Base-by-base conservation (phyloP, 768 basidiomycete species). In the Leccinum longicurvipes region DNA sequence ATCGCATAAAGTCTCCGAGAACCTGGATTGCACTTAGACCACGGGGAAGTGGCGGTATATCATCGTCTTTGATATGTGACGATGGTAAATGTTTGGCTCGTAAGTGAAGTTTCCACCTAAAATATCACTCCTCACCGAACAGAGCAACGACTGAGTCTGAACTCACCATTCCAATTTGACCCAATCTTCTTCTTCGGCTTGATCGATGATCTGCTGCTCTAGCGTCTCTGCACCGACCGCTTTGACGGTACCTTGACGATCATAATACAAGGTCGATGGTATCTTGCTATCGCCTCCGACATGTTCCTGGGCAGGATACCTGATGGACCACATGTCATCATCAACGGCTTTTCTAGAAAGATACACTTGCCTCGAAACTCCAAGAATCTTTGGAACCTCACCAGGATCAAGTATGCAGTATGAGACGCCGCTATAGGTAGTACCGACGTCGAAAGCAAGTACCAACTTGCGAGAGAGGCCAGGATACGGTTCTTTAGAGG, bases 211-310 rank as follows among this genome's bases (percentile, higher is more conserved):
- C 11, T 69, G 67, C 28, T 73, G 70, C 15, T 72, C 65, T 12
- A 60, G 21, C 0, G 79, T 73, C 54, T 79, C 79, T 1, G 77
- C 78, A 0, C 81, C 81, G 5, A 74, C 65, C 0, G 79, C 81
- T 34, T 63, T 71, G 3, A 76, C 66, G 0, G 36, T 32, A 2
- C 78, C 79, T n/a, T 68, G 56, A 9, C 58, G 51, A 54, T 80
- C 79, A 56, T 82, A 82, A 55, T 77, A 77, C 14, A 82, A 54
- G 29, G 79, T 67, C 0, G 79, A 77, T 12, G 78, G 80, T 41
- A 82, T 78, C 55, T 80, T 82, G 23, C 72, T 75, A 51, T 79
- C 75, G 5, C 77, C 75, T 3, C 75, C 76, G n/a, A 74, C 67
- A 4, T 73, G 67, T n/a, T 78, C 75, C 55, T 79, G 78, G 1